Base-by-base conservation (phyloP, 2,329 filamentous ascomycete genomes). In the Coleophoma crateriformis region DNA sequence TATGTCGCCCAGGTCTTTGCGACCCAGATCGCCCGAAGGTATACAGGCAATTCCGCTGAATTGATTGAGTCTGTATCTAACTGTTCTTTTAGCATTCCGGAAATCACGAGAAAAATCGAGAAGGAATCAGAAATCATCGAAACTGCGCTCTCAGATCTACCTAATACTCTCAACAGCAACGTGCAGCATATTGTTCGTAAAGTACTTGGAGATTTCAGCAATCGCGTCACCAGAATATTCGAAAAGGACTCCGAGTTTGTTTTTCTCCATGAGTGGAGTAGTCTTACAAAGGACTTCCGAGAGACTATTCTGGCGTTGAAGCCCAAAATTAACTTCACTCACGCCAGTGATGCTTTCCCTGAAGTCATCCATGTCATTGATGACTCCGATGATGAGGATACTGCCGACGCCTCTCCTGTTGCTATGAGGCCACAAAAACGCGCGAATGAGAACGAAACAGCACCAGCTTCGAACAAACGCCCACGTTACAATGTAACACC, bases 151-250 rank as follows among this genome's bases (percentile, higher is more conserved):
- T 55, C 63, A 0, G 68, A 67, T 0, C 75, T 90, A 0, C 87
- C 87, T 0, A 85, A 88, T 38, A 78, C 87, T 0, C 84, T 86
- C 0, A 67, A 68, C 0, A 67, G 71, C 0, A 88, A 90, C 39
- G 78, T 89, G 0, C 76, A 82, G 12, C 70, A 82, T 0, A 80
- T 82, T 11, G 76, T 95, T 0, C 76, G 77, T 19, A 75, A 76
- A 2, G 78, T 80, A 11, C 64, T 92, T 0, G 70, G 72, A 14
- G 69, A 69, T 1, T 84, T 92, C 52, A 75, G 78, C 0, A 67
- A 71, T 0, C 62, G 71, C 0, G 71, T 88, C 3, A 17, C 74
- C 82, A 12, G 74, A 81, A 0, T 63, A 62, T 0, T n/a, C 10
- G 34, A 44, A 5, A 33, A 27, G 12, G 37, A 38, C 33, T 32